Base-by-base conservation (phyloP, 768 basidiomycete genomes). In the Amanita pallidorosea region DNA sequence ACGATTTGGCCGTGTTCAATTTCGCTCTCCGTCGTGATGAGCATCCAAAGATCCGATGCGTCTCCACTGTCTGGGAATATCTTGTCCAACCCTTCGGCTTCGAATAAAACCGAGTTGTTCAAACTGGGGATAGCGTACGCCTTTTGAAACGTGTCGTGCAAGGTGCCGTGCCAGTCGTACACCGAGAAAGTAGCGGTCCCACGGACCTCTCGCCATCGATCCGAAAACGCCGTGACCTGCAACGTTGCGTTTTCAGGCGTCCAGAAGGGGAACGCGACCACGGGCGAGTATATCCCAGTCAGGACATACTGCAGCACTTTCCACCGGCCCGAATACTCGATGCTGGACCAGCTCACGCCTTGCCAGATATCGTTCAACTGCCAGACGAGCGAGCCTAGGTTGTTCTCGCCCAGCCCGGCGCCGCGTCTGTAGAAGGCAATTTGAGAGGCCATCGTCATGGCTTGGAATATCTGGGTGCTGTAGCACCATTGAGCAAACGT, bases 401-500 rank as follows among this genome's bases (percentile, higher is more conserved):
- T 79, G 56, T 79, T 74, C 62, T 80, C 77, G 51, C 73, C 72
- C 43, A 68, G 67, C 6, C 79, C 79, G 0, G 79, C 75, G n/a
- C 79, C 77, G 31, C 72, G 74, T 33, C 79, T 67, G 62, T 81
- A 81, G 67, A 70, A 81, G 5, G 77, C 71, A 37, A 80, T 71
- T 58, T 81, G 66, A n/a, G 77, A 68, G n/a, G 72, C 67, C 67
- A 80, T 79, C 41, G 74, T 72, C 70, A 80, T 71, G 17, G 73
- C 65, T 55, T 80, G 79, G 72, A 80, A 80, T 17, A 80, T 55
- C 55, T 80, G 79, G 3, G 79, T 80, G 60, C 75, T 77, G 67
- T 70, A 81, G 61, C 76, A 79, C 78, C 78, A 80, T 57, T 80
- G 77, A 0, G 79, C 74, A 59, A 81, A 80, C 0, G 78, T 80